phyloP scores from a whole-genome alignment of 2,329 filamentous ascomycete genomes.

The Colletotrichum caudatum region DNA sequence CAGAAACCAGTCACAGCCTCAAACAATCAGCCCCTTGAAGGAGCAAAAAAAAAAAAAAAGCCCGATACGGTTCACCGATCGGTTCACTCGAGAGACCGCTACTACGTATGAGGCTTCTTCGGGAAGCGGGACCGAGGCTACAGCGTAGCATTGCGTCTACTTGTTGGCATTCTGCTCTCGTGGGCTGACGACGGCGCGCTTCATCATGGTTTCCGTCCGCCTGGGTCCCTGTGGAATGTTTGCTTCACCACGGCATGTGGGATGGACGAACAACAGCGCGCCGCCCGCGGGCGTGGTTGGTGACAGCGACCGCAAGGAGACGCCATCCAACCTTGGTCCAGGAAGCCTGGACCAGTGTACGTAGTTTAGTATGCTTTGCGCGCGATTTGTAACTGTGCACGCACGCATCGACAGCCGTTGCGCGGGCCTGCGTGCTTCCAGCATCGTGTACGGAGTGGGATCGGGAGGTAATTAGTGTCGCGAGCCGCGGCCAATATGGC shows the following conservation, averaged over 20 bases:
- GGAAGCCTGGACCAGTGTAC: background rate
- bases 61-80: constrained; percentile 2
- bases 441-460: background rate
- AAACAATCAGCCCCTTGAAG: constrained; percentile 11
- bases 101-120: constrained; percentile 25
- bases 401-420: background rate
- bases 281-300: background rate
- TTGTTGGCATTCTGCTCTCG: background rate
- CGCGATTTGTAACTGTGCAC: background rate
- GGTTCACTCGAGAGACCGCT: background rate
- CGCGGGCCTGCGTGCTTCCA: background rate
- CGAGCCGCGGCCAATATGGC: background rate
- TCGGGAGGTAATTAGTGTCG: background rate
- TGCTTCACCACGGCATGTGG: background rate
- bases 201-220: constrained; percentile 13
- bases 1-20: constrained; percentile 32
- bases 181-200: constrained; percentile 26
- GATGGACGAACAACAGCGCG: background rate
- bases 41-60: background rate
- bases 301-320: background rate
- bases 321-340: background rate
- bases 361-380: too few species aligned
- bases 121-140: constrained; percentile 25
- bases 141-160: background rate
- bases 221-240: background rate